A percentile compares a stretch with the other conserved stretches of the same genome.
phyloP scores from a whole-genome alignment of 768 basidiomycete genomes.

The Leccinum variicolor region DNA sequence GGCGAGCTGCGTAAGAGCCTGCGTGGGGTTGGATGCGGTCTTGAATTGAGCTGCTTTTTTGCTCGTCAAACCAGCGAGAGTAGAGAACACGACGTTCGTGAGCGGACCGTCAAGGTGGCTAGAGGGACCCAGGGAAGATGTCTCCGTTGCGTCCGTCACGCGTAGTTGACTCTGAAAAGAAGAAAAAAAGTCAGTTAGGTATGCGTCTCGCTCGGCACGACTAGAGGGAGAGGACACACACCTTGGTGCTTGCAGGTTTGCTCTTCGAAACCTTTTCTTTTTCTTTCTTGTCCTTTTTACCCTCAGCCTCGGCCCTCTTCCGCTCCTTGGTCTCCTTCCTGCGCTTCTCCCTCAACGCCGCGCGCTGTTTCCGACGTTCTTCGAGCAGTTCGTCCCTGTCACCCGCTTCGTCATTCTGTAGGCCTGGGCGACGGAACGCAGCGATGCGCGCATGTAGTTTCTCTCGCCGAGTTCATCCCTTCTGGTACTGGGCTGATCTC shows the following conservation, averaged over 20 bases:
- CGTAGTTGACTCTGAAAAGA: constrained; percentile 62
- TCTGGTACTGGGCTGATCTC: constrained; percentile 88
- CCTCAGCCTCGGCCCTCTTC: too few relatives aligned
- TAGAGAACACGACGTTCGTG: constrained; percentile 71
- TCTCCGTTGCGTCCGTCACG: constrained; percentile 47
- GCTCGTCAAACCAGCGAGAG: constrained; percentile 47
- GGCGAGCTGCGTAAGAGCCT: constrained; percentile 79
- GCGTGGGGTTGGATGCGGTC: constrained; percentile 75
- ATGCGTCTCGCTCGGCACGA: background rate
- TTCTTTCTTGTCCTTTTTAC: too few relatives aligned
- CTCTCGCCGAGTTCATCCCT: constrained; percentile 79
- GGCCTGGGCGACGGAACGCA: too few relatives aligned
- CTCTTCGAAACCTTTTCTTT: constrained; percentile 18
- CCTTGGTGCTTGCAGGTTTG: constrained; percentile 53
- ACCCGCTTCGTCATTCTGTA: too few relatives aligned
- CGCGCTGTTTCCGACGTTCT: too few relatives aligned
- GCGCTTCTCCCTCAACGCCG: too few relatives aligned
- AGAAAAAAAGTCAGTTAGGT: background rate
- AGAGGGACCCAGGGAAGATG: constrained; percentile 16
- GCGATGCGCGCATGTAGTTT: too few relatives aligned
- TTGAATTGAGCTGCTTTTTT: constrained; percentile 56
- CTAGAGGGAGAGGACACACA: constrained; percentile 23
- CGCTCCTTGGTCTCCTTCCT: too few relatives aligned
- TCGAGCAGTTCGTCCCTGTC: too few relatives aligned
- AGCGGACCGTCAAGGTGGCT: constrained; percentile 39